Evolutionary conservation across 2,329 filamentous ascomycete genomes (phyloP).

Genomic region (Aspergillus viridinutans): DNA sequence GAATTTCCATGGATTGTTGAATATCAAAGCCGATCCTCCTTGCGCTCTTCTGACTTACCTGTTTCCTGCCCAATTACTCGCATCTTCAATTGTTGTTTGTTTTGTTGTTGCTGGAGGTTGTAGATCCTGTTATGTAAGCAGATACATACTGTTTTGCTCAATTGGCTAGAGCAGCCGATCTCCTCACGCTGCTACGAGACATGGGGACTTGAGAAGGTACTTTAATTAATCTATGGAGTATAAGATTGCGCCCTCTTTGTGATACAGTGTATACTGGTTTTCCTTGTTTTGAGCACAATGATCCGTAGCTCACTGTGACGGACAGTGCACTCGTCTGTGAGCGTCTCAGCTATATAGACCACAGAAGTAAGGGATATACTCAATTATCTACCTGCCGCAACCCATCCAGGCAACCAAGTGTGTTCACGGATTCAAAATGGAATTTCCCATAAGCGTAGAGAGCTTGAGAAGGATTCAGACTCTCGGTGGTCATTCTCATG

Average conservation of each 20-base stretch:
- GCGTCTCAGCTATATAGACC: not conserved
- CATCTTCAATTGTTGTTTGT: not conserved
- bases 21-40: not conserved
- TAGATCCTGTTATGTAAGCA: constrained; percentile 8
- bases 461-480: not conserved
- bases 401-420: no score
- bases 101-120: constrained; percentile 3
- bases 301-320: not conserved
- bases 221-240: not conserved
- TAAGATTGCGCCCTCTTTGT: not conserved
- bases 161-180: not conserved
- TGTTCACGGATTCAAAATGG: not conserved
- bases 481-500: not conserved
- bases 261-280: not conserved
- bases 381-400: not conserved
- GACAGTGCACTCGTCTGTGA: not conserved
- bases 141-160: not conserved
- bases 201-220: not conserved
- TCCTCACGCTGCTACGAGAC: not conserved
- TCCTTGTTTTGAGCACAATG: not conserved
- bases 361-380: not conserved
- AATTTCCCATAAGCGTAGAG: not conserved
- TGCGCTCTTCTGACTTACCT: not conserved
- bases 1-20: not conserved
- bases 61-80: not conserved